Base-by-base conservation (phyloP, 2,329 filamentous ascomycete genomes). In the Ascochyta pisi region DNA sequence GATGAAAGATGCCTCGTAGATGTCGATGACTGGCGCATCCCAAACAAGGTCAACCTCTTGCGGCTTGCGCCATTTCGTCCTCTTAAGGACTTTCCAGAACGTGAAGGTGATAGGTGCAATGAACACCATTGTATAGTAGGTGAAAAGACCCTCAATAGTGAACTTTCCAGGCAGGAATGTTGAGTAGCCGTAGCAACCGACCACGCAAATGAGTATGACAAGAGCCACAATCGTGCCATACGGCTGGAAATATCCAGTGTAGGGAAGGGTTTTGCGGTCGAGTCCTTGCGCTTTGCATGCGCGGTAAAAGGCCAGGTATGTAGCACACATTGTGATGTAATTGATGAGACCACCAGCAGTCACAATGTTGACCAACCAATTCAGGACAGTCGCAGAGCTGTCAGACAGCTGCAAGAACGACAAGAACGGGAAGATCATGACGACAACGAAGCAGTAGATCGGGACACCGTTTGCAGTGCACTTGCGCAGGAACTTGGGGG, bases 381-480 rank as follows among this genome's bases (percentile, higher is more conserved):
- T 81, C 59, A 93, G 78, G 1, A 92, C 90, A 26, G 87, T 84
- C 4, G 89, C 83, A 0, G 86, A 82, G 54, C 81, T 81, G 59
- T 85, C 82, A 7, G 85, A 88, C 16, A 94, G 82, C 73, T 92
- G 88, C 43, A 93, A 77, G 75, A 92, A 95, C 3, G 87, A 85
- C 10, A 96, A 78, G 6, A 92, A 79, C 1, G 88, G 84, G 64
- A 95, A 86, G 3, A 84, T 71, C 42, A 92, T 81, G 0, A 90
- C 88, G 26, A 87, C 73, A 1, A 74, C 61, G 35, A 94, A 89
- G 68, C 87, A 90, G 75, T 89, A 91, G 59, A 92, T 82, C 0
- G 91, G 91, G 0, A 95, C 85, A 67, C 87, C 87, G 10, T 82
- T 81, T 61, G 78, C 81, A 9, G 83, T 89, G 68, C 82, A 85